Base-by-base conservation (phyloP, 495 filamentous ascomycete genomes). In the Penicillium lividum region DNA sequence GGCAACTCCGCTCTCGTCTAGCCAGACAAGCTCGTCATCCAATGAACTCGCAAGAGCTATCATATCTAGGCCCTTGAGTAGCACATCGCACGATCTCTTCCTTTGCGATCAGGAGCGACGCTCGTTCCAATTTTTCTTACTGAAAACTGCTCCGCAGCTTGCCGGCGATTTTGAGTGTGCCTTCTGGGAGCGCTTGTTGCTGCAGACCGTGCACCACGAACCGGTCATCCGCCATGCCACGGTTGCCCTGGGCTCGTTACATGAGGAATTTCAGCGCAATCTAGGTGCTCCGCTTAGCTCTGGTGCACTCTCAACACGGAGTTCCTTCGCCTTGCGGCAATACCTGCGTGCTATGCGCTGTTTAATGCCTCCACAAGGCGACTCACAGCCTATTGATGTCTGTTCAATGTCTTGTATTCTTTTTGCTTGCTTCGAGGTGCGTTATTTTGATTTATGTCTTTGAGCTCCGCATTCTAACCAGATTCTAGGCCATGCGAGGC, bases 171-270 rank as follows among this genome's bases (percentile, higher is more conserved):
- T 85, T 54, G 79, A 82, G 51, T 85, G 80, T 11, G 78, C 77
- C 5, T 85, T 88, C 56, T 88, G 84, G 85, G 78, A n/a, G 68
- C 73, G 45, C 73, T 40, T 73, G 0, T 61, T 87, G 11, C 64
- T 86, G 44, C 82, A 84, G 63, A 82, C 81, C 56, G 82, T 79
- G 33, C 80, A 86, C 55, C 76, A 79, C 8, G 82, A 86, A 63
- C 72, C 83, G n/a, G 75, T 82, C 0, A 81, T 89, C 52, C 78
- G 82, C 45, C 84, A 89, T 68, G 82, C 85, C 10, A 79, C 86
- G 5, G 76, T 89, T 15, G 85, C 84, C 27, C 69, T 88, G 25
- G 84, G 84, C 46, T 81, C 85, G 1, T 65, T 87, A 40, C 86
- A 88, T 59, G 86, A 87, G 65, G 83, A 81, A 5, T 70, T 87